phyloP scores from a whole-genome alignment of 163 green algal species.

The Coccomyxa subellipsoidea region DNA sequence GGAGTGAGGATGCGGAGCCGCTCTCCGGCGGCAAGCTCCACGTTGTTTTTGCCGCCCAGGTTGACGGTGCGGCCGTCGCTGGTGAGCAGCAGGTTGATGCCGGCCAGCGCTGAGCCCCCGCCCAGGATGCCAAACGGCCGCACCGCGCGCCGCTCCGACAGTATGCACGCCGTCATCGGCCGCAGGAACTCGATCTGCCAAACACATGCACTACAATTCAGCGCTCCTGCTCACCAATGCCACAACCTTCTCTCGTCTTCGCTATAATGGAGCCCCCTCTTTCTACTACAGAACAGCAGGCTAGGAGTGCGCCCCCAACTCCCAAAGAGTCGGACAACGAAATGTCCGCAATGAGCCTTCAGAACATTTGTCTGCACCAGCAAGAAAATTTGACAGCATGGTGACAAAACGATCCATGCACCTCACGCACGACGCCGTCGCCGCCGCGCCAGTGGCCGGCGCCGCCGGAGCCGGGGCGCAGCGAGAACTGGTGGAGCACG shows the following conservation, averaged over 20 bases:
- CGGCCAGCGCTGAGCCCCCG: slow-evolving; percentile 47
- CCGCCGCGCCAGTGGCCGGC: slow-evolving; percentile 74
- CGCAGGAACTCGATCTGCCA: slow-evolving; percentile 85
- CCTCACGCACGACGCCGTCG: slow-evolving; percentile 88
- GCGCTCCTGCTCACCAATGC: too few relatives aligned
- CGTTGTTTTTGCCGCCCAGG: slow-evolving; percentile 73
- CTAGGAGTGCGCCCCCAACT: too few relatives aligned
- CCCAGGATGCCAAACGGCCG: slow-evolving; percentile 78
- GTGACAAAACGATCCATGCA: slow-evolving; percentile 17
- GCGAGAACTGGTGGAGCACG: slow-evolving; percentile 81
- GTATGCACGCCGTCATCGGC: slow-evolving; percentile 77
- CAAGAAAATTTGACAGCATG: too few relatives aligned
- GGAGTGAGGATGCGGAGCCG: slow-evolving; percentile 70
- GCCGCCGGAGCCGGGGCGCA: slow-evolving; percentile 80
- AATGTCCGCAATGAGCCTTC: too few relatives aligned
- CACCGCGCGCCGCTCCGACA: slow-evolving; percentile 75
- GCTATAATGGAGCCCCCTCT: too few relatives aligned
- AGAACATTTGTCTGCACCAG: too few relatives aligned
- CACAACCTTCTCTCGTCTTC: too few relatives aligned
- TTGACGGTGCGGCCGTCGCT: slow-evolving; percentile 54
- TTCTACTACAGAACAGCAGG: too few relatives aligned
- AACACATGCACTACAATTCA: too few relatives aligned
- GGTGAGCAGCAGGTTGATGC: slow-evolving; percentile 75
- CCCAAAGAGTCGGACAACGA: too few relatives aligned
- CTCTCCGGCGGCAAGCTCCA: slow-evolving; percentile 59